These are phyloP conservation scores for Fraxinus ornus DNA, from an alignment of 305 asterid species.

Conservation along the genomic window DNA sequence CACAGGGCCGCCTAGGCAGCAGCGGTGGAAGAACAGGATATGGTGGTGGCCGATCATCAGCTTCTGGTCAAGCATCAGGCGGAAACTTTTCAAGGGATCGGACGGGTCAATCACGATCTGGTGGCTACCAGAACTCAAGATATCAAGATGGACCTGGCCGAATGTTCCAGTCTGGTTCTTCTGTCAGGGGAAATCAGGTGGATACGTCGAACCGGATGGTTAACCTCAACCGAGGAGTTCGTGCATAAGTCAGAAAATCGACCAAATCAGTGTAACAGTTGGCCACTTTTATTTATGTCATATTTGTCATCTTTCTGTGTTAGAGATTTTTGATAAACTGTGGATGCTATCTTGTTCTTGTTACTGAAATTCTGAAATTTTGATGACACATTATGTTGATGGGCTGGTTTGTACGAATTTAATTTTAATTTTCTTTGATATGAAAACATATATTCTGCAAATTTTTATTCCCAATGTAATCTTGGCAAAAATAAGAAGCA, in stretches of 20 bases:
- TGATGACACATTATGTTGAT: not conserved
- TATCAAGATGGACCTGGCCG: slow-evolving; percentile 47
- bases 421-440: not conserved
- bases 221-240: slow-evolving; percentile 68
- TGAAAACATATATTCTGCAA: not conserved
- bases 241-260: slow-evolving; percentile 27
- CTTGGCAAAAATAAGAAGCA: too few species aligned
- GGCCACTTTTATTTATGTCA: not conserved
- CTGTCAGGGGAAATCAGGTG: slow-evolving; percentile 51
- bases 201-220: slow-evolving; percentile 79
- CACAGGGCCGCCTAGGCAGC: slow-evolving; percentile 77
- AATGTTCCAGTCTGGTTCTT: slow-evolving; percentile 47
- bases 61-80: slow-evolving; percentile 26
- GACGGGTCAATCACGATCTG: slow-evolving; percentile 43
- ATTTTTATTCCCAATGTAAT: not conserved
- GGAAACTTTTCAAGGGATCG: slow-evolving; percentile 49
- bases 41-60: slow-evolving; percentile 42
- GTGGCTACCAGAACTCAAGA: slow-evolving; percentile 34
- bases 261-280: not conserved
- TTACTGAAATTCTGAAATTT: not conserved
- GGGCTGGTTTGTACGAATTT: not conserved
- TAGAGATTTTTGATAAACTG: not conserved
- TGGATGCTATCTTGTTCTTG: not conserved
- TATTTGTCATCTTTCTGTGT: not conserved
- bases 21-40: slow-evolving; percentile 70